Base-by-base conservation (phyloP, 2,329 filamentous ascomycete genomes). In the Albifimbria verrucaria region DNA sequence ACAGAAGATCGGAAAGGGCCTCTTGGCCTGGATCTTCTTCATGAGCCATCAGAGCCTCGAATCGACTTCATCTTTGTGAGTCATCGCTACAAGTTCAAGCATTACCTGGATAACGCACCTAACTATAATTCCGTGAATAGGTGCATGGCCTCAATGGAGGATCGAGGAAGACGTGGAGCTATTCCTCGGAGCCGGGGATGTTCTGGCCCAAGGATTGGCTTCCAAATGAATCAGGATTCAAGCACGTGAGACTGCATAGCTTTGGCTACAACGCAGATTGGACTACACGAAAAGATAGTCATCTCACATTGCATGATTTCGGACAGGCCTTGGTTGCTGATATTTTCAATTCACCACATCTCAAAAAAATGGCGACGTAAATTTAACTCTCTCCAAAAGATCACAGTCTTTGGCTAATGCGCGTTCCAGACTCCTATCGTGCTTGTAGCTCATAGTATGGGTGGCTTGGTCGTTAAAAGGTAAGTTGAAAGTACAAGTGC, bases 121-220 rank as follows among this genome's bases (percentile, higher is more conserved):
- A n/a, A n/a, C n/a, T n/a, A n/a, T n/a, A n/a, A n/a, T n/a, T n/a
- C n/a, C n/a, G n/a, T n/a, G n/a, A n/a, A n/a, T n/a, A n/a, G n/a
- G n/a, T 75, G 7, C 72, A 76, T 57, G 72, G 72, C 5, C 63
- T 75, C 4, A 68, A 69, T 3, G 72, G 73, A 5, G 59, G 63
- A 24, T 71, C 72, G 6, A 59, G 63, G 4, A 68, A 69, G 52
- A 74, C 73, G 52, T 76, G 74, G 72, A 61, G 60, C 25, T 68
- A 68, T 48, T 41, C 52, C 15, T 55, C 51, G 1, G 41, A 41
- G 2, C 50, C 65, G n/a, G 48, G 45, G 15, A 44, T 54, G 10
- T 75, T 66, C 55, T 76, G 73, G 73, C 73, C 73, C 1, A 49
- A 61, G 41, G 59, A 66, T 48, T 75, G 68, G 67, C 66, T 76